Evolutionary conservation across 2,329 filamentous ascomycete genomes (phyloP).

Genomic region (Aspergillus chevalieri): DNA sequence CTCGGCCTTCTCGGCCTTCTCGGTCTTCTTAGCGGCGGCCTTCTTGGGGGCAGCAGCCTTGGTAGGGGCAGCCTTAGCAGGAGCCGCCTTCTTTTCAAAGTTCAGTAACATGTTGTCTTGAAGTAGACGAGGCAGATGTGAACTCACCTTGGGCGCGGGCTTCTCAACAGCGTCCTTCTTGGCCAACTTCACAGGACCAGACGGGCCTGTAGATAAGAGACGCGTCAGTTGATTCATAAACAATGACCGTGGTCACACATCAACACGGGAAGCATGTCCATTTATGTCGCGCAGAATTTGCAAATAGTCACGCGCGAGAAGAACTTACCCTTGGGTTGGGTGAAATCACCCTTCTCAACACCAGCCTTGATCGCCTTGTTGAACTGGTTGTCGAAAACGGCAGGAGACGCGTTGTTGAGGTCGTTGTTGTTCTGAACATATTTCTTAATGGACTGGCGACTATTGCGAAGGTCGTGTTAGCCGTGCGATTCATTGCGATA

Average conservation of each 20-base stretch:
- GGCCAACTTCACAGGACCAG: slow-evolving; percentile 85
- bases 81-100: slow-evolving; percentile 13
- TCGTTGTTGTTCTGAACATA: slow-evolving; percentile 68
- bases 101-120: not conserved
- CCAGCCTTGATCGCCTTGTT: slow-evolving; percentile 77
- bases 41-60: slow-evolving; percentile 19
- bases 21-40: slow-evolving; percentile 39
- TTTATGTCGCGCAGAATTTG: not conserved
- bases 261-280: not conserved
- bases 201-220: slow-evolving; percentile 54
- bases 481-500: slow-evolving; percentile 13
- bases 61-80: slow-evolving; percentile 10
- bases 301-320: not conserved
- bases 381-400: slow-evolving; percentile 66
- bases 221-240: slow-evolving; percentile 21
- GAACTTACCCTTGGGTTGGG: slow-evolving; percentile 79
- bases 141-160: slow-evolving; percentile 33
- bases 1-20: too few species aligned
- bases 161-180: slow-evolving; percentile 60
- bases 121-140: not conserved
- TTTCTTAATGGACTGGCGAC: slow-evolving; percentile 68
- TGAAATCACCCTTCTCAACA: slow-evolving; percentile 80
- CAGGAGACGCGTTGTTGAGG: slow-evolving; percentile 49
- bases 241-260: not conserved
- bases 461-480: slow-evolving; percentile 35